Percentiles rank a stretch among this genome's conserved stretches.
These are phyloP conservation scores for Phoma sp. DNA, from an alignment of 2,329 filamentous ascomycete genomes.

Conservation along the genomic window DNA sequence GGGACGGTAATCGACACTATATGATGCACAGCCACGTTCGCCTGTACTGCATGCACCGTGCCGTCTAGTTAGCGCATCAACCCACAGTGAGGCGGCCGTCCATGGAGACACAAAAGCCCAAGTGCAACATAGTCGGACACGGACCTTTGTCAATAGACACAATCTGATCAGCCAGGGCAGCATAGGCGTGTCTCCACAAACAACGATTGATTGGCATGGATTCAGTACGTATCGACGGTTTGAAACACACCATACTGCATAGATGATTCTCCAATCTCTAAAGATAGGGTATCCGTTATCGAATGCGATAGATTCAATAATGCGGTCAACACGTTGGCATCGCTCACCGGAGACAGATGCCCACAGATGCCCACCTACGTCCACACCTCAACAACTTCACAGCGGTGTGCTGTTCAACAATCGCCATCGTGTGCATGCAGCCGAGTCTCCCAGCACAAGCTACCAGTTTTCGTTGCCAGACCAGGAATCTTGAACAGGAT, in stretches of 20 bases:
- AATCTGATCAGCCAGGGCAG: neutral
- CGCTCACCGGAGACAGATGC: neutral
- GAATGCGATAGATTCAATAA: neutral
- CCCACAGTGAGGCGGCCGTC: neutral
- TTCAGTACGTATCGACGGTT: neutral
- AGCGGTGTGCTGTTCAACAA: neutral
- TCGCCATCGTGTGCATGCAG: no score
- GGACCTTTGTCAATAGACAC: neutral
- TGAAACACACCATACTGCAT: neutral
- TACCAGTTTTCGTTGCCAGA: no score
- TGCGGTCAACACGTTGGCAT: conserved; percentile 2
- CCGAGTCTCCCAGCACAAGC: no score
- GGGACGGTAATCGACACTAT: neutral
- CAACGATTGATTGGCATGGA: no score
- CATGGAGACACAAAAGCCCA: neutral
- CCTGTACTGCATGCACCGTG: neutral
- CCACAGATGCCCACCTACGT: neutral
- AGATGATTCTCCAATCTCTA: neutral
- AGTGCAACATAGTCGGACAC: neutral
- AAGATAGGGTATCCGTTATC: no score
- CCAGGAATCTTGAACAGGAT: no score
- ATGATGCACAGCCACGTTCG: neutral
- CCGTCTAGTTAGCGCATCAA: neutral
- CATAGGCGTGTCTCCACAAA: neutral
- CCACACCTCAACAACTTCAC: neutral